Evolutionary conservation across 2,329 filamentous ascomycete species (phyloP), one percentile per base, ranked within the genome.

Genomic region (Fusarium sp.): DNA sequence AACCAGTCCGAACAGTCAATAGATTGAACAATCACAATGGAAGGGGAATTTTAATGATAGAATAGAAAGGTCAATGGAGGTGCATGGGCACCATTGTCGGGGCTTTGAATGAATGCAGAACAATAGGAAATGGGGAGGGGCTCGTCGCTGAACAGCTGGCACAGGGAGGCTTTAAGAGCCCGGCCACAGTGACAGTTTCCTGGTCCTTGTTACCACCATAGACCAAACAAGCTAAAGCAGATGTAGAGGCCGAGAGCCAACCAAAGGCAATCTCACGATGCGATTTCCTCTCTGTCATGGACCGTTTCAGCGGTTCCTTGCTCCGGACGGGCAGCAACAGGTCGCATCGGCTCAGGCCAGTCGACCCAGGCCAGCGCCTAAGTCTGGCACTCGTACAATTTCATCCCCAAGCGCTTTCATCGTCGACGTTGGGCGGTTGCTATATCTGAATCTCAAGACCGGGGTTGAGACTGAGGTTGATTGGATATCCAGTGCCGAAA

Each of bases 81-180:
- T 58, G 67, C 50, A 61, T 55, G 55, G 71, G 66, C 62, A 73
- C 47, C 68, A 73, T 73, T 73, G 67, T 72, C 51, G 25, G 19
- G 49, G 50, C 45, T 51, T 50, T 65, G 65, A 72, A 66, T 68
- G 56, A 62, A 58, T 49, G 52, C 32, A 52, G 59, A 66, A 66
- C 62, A 62, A 68, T 62, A 57, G 47, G 54, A 49, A 61, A 34
- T 49, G 56, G 43, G 39, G 57, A 57, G 58, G 54, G 40, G 38
- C 42, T 35, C 60, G 54, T 58, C 56, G 58, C 43, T 57, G 55
- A 62, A 65, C 53, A 69, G 56, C 54, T 38, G 57, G 66, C 59
- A 28, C 43, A 47, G 15, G 53, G 51, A 62, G 59, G 63, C 69
- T 70, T 72, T 72, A 70, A 68, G 61, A 72, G 40, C 13, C 31